phyloP scores from a whole-genome alignment of 1,139 yeast species.

The Kodamaea arcana region DNA sequence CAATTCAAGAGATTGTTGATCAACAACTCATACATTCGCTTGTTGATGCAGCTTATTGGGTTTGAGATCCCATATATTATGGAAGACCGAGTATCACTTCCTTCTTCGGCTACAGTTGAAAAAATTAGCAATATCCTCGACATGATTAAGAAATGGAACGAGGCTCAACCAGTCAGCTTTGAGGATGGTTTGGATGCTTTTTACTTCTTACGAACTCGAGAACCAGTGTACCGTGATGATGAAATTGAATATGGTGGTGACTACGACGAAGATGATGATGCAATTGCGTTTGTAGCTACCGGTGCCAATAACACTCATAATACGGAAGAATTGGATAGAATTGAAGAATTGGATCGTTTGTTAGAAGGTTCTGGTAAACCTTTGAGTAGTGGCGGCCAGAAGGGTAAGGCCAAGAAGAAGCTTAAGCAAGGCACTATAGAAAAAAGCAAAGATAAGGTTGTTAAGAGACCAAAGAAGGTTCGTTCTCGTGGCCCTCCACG shows the following conservation, averaged over 20 bases:
- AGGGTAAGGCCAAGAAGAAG: slow-evolving; percentile 23
- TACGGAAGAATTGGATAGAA: slow-evolving; percentile 25
- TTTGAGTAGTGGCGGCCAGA: slow-evolving; percentile 5
- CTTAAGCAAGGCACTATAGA: slow-evolving; percentile 8
- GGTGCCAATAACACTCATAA: slow-evolving; percentile 16
- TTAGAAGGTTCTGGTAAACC: slow-evolving; percentile 10
- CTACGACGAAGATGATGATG: slow-evolving; percentile 20
- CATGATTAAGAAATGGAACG: slow-evolving; percentile 29
- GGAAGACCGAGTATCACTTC: slow-evolving; percentile 32
- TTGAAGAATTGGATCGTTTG: slow-evolving; percentile 31
- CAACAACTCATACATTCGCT: slow-evolving; percentile 33
- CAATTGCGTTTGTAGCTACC: slow-evolving; percentile 35
- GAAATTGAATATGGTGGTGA: slow-evolving; percentile 11
- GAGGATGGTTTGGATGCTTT: slow-evolving; percentile 43
- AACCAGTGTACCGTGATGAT: slow-evolving; percentile 15
- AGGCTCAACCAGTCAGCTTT: slow-evolving; percentile 30
- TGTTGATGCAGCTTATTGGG: slow-evolving; percentile 29
- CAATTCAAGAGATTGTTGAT: slow-evolving; percentile 26
- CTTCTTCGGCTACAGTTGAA: slow-evolving; percentile 16
- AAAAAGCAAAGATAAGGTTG: slow-evolving; percentile 1
- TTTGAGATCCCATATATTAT: slow-evolving; percentile 36
- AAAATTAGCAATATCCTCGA: slow-evolving; percentile 21
- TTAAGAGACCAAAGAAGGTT: slow-evolving; percentile 4
- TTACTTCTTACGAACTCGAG: slow-evolving; percentile 27
- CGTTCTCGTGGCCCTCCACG: slow-evolving; percentile 16